These are phyloP conservation scores for Tuber microsphaerosporum DNA, from an alignment of 495 filamentous ascomycete genomes.

Conservation along the genomic window DNA sequence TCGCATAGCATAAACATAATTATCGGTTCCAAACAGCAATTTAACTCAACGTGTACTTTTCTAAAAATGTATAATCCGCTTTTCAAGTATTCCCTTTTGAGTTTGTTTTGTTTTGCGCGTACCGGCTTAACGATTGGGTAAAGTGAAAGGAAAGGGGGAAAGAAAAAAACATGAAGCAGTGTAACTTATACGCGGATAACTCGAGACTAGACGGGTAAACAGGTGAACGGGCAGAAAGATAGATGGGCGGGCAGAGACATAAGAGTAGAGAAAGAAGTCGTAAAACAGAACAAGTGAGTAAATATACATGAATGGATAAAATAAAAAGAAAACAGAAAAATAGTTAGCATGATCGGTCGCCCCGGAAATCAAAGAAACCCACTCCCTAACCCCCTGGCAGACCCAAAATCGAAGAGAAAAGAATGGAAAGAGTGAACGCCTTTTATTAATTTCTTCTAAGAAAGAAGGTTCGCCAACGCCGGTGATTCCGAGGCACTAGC, in stretches of 20 bases:
- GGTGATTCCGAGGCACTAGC: conserved; percentile 41
- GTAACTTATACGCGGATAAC: neutral
- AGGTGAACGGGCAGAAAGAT: neutral
- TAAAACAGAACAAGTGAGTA: neutral
- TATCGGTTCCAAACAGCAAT: neutral
- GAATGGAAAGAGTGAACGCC: neutral
- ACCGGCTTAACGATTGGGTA: neutral
- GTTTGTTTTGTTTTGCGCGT: neutral
- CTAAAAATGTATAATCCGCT: neutral
- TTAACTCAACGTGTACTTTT: conserved; percentile 1
- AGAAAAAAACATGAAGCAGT: neutral
- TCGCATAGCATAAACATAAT: neutral
- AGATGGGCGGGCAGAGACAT: neutral
- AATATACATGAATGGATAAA: neutral
- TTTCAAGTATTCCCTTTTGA: neutral
- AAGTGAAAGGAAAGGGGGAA: neutral
- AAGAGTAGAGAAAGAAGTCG: neutral
- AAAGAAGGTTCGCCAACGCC: conserved; percentile 40
- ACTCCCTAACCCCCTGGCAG: neutral
- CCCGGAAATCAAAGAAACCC: neutral
- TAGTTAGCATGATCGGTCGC: neutral
- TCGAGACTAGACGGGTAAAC: neutral
- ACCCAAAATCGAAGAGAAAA: conserved; percentile 6
- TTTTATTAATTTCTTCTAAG: conserved; percentile 16
- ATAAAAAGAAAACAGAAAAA: neutral